Evolutionary conservation across 306 rosid species (phyloP), one percentile per base, ranked within the genome.

Genomic region (Aeschynomene evenia): DNA sequence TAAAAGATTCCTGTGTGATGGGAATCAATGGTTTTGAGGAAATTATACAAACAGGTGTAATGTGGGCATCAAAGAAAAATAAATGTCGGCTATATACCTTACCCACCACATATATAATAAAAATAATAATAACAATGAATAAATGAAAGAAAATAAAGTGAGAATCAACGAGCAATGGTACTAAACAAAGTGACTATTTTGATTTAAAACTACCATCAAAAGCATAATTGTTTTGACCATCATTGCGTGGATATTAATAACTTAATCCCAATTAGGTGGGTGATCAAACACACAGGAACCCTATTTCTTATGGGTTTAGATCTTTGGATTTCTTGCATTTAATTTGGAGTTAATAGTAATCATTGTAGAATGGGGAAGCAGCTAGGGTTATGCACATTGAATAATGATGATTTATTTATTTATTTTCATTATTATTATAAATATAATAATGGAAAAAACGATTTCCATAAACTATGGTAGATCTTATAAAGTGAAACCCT

Each of bases 161-260:
- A 69, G 71, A 81, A 81, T 79, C 76, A 79, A 72, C 70, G 36
- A 61, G 33, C 62, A 74, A 68, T 31, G 39, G 60, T 58, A 69
- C 75, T 49, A 31, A 67, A 72, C 66, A 81, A 76, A 63, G 33
- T 52, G 48, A 33, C 65, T 11, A 23, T 73, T n/a, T 73, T 43
- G 62, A 75, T 69, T 70, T 31, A 50, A 68, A 65, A 68, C 68
- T 63, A 71, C 28, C 14, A 72, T 61, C 62, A 61, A 50, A 73
- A 78, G 26, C 82, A 80, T 61, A 31, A 87, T 81, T 85, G 77
- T 78, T 67, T 80, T 80, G 81, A 87, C 89, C 84, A 76, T 82
- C 80, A 68, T 82, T 69, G 23, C 67, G 39, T 31, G 56, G 15
- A 15, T 31, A 73, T 75, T 54, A 75, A 74, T 66, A 75, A 34